Conservation (phyloP, 495 filamentous ascomycete species). For the Hypoxylon lienhwacheense region DNA sequence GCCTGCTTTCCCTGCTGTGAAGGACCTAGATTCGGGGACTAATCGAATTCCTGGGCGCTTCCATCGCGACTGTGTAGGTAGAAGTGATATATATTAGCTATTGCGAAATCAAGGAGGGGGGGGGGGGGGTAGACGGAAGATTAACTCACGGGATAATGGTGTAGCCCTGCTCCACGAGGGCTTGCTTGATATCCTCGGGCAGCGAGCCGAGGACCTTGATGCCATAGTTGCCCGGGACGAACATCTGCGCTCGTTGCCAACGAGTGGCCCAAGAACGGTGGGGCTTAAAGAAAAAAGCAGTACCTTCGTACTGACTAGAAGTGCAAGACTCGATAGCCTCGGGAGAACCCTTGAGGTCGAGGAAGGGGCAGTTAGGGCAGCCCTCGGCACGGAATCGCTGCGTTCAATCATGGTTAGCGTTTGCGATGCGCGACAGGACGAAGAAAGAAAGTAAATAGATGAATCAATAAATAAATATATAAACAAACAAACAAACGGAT, state of each 20-base stretch:
- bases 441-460: neutral
- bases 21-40: neutral
- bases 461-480: no score
- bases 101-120: neutral
- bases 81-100: neutral
- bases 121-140: neutral
- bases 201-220: constrained; percentile 81
- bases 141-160: constrained; percentile 61
- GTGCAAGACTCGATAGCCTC: constrained; percentile 91
- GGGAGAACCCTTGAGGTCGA: constrained; percentile 72
- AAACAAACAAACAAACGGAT: no score
- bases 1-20: neutral
- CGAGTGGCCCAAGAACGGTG: constrained; percentile 84
- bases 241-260: constrained; percentile 89
- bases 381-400: constrained; percentile 81
- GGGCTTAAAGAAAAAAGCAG: constrained; percentile 80
- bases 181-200: constrained; percentile 64
- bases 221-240: constrained; percentile 85
- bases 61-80: constrained; percentile 16
- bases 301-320: constrained; percentile 88
- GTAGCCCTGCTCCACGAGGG: constrained; percentile 67
- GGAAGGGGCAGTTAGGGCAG: constrained; percentile 93
- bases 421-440: neutral
- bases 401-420: neutral
- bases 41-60: constrained; percentile 17